phyloP scores from a whole-genome alignment of 2,329 filamentous ascomycete genomes.

The Magnaporthiopsis rhizophila region DNA sequence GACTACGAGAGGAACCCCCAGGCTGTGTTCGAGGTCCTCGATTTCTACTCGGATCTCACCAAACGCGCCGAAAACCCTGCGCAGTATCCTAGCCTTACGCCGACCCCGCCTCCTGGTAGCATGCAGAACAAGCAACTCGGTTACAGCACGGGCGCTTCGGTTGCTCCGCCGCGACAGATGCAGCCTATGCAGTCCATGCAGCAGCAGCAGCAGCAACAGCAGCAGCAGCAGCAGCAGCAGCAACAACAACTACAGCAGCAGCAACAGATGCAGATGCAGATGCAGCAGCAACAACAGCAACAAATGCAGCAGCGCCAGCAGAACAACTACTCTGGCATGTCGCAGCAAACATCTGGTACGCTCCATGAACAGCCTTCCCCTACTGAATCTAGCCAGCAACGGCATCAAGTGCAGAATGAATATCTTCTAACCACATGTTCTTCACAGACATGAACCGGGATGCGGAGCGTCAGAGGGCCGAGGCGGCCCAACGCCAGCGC shows the following conservation, averaged over 20 bases:
- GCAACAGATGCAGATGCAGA: conserved; percentile 15
- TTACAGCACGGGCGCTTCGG: conserved; percentile 46
- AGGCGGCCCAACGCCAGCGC: conserved; percentile 46
- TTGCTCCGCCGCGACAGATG: conserved; percentile 62
- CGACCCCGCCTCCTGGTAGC: conserved; percentile 51
- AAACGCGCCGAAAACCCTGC: conserved; percentile 66
- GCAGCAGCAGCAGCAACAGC: conserved; percentile 27
- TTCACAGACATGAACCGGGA: conserved; percentile 40
- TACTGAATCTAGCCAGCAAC: conserved; percentile 41
- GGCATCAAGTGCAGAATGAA: conserved; percentile 48
- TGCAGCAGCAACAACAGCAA: conserved; percentile 22
- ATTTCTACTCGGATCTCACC: conserved; percentile 79
- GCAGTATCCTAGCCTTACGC: conserved; percentile 59
- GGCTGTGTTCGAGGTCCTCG: conserved; percentile 71
- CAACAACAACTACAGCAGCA: conserved; percentile 27
- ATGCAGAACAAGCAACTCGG: conserved; percentile 57
- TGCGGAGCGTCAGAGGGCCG: conserved; percentile 52
- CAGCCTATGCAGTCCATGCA: conserved; percentile 38
- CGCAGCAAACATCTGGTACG: conserved; percentile 14
- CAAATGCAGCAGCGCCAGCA: conserved; percentile 10
- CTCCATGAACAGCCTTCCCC: conserved; percentile 35
- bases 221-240: conserved; percentile 30
- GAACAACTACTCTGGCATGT: conserved; percentile 29
- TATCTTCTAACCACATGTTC: conserved; percentile 45
- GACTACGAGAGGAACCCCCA: conserved; percentile 97